Percentiles rank a stretch among this genome's conserved stretches.
phyloP scores from a whole-genome alignment of 2,329 filamentous ascomycete species.

The Ceratocystis huliohia region DNA sequence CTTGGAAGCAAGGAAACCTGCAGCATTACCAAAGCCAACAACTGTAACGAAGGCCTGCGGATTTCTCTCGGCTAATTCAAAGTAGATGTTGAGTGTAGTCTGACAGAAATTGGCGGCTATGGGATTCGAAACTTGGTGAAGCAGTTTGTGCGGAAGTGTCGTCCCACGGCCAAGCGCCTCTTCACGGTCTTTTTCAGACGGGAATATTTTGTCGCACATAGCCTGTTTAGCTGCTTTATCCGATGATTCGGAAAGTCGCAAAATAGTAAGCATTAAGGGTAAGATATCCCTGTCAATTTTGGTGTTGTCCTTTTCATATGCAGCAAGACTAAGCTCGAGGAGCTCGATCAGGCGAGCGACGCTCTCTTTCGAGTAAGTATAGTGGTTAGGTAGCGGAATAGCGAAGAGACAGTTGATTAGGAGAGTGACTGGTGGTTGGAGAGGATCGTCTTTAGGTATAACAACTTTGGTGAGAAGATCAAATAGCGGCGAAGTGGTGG shows the following conservation, averaged over 20 bases:
- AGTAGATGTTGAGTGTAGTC: constrained; percentile 66
- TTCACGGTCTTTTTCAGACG: constrained; percentile 61
- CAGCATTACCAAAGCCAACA: constrained; percentile 87
- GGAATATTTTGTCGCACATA: constrained; percentile 58
- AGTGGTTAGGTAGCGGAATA: constrained; percentile 22
- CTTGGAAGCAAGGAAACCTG: constrained; percentile 64
- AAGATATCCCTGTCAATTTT: constrained; percentile 18
- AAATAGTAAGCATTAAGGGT: constrained; percentile 20
- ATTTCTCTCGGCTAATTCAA: constrained; percentile 73
- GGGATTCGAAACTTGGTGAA: constrained; percentile 65
- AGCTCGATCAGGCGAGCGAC: constrained; percentile 12
- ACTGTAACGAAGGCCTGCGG: constrained; percentile 72
- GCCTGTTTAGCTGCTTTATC: constrained; percentile 33
- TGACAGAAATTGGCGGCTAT: constrained; percentile 58
- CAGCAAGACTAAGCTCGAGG: constrained; percentile 11
- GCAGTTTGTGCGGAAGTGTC: constrained; percentile 60
- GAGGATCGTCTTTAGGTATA: constrained; percentile 20
- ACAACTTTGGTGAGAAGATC: constrained; percentile 21
- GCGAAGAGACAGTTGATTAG: constrained; percentile 23
- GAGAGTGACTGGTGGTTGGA: constrained; percentile 22
- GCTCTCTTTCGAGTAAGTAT: constrained; percentile 20
- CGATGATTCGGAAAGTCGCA: constrained; percentile 20
- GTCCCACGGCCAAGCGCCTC: constrained; percentile 63
- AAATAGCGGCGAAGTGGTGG: constrained; percentile 21
- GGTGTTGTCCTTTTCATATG: constrained; percentile 16